A percentile compares a stretch with the other conserved stretches of the same genome.
These are phyloP conservation scores for Rhinocladiella mackenziei DNA, from an alignment of 2,329 filamentous ascomycete species.

Conservation along the genomic window DNA sequence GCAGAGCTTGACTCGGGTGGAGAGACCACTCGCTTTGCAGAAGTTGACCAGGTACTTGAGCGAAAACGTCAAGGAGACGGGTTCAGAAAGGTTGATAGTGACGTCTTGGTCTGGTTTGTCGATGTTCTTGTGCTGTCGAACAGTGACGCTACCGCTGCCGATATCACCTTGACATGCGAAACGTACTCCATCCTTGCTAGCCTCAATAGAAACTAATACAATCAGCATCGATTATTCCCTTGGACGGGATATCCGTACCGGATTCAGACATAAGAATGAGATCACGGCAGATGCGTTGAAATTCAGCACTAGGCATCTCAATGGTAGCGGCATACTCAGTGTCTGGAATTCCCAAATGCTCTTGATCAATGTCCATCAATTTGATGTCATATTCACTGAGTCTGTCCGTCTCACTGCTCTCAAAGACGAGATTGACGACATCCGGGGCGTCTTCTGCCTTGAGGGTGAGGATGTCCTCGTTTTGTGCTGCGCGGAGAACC, in stretches of 20 bases:
- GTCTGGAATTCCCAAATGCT: slow-evolving; percentile 96
- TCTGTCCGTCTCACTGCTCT: slow-evolving; percentile 81
- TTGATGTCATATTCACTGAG: slow-evolving; percentile 99
- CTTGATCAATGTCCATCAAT: slow-evolving; percentile 99
- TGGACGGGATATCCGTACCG: slow-evolving; percentile 55
- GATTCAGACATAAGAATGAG: slow-evolving; percentile 90
- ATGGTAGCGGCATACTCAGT: slow-evolving; percentile 97
- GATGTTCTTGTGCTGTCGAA: slow-evolving; percentile 81
- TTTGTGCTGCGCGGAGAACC: slow-evolving; percentile 89
- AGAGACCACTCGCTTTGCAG: slow-evolving; percentile 91
- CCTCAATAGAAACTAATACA: slow-evolving; percentile 79
- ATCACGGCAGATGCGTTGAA: slow-evolving; percentile 92
- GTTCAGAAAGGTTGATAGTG: slow-evolving; percentile 84
- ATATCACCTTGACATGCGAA: slow-evolving; percentile 93
- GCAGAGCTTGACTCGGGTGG: slow-evolving; percentile 79
- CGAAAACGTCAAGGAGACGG: slow-evolving; percentile 91
- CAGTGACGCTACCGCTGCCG: slow-evolving; percentile 86
- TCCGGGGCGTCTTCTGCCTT: slow-evolving; percentile 98
- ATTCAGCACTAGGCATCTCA: slow-evolving; percentile 81
- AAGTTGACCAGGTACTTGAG: slow-evolving; percentile 99
- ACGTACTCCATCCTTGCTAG: slow-evolving; percentile 94
- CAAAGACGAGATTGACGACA: slow-evolving; percentile 91
- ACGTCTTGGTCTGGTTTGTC: slow-evolving; percentile 85
- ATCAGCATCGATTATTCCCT: slow-evolving; percentile 1
- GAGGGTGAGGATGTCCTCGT: slow-evolving; percentile 89